Percentiles rank a stretch among this genome's conserved stretches.
phyloP scores from a whole-genome alignment of 306 rosid species.

The Citrullus amarus region DNA sequence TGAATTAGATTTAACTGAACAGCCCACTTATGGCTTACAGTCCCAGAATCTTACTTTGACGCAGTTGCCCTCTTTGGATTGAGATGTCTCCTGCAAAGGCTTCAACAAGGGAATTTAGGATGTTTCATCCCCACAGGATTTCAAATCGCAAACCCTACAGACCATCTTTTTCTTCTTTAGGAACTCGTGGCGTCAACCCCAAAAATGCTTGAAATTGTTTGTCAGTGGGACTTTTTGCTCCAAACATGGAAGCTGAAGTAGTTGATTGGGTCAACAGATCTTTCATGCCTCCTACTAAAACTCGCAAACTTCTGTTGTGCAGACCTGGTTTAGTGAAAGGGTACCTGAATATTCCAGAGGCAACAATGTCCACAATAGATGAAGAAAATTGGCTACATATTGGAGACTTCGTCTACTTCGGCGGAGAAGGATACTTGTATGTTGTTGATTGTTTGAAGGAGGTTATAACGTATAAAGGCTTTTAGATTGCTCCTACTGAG shows the following conservation, averaged over 20 bases:
- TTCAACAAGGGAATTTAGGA: too few species aligned
- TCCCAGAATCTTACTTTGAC: too few species aligned
- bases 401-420: constrained; percentile 66
- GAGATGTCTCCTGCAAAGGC: too few species aligned
- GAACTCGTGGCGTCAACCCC: constrained; percentile 75
- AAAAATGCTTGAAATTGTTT: constrained; percentile 33
- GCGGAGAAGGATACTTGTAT: constrained; percentile 49
- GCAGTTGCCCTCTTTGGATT: too few species aligned
- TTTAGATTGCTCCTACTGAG: constrained; percentile 41
- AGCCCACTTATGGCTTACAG: too few species aligned
- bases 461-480: constrained; percentile 82
- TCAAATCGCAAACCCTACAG: too few species aligned
- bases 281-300: constrained; percentile 52
- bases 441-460: constrained; percentile 71
- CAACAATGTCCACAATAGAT: constrained; percentile 51
- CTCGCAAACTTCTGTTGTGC: constrained; percentile 74
- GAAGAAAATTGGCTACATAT: constrained; percentile 65
- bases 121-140: too few species aligned
- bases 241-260: constrained; percentile 77
- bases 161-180: constrained; percentile 9
- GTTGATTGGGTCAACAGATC: constrained; percentile 49
- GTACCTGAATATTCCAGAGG: constrained; percentile 59
- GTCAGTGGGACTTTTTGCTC: constrained; percentile 76
- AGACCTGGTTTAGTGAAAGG: constrained; percentile 73
- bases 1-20: too few species aligned